Evolutionary conservation across 176 grass and related monocot genomes (phyloP).

Genomic region (Oryza brachyantha): DNA sequence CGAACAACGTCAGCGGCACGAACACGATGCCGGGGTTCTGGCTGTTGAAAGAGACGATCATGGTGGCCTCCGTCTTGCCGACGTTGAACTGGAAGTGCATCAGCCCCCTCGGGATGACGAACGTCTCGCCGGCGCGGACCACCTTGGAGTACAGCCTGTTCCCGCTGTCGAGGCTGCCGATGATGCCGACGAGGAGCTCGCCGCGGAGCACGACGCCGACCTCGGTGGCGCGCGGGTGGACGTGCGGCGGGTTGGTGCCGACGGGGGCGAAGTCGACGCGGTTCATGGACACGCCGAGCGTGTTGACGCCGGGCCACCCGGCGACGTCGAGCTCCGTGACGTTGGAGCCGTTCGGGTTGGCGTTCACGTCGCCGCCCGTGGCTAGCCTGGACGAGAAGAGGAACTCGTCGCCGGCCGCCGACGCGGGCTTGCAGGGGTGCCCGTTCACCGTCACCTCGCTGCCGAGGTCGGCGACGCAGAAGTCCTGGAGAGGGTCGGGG

Average conservation of each 20-base stretch:
- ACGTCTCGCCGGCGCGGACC: constrained; percentile 42
- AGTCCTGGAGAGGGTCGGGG: constrained; percentile 62
- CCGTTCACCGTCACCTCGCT: constrained; percentile 33
- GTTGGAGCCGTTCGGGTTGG: constrained; percentile 43
- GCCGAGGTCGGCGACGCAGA: constrained; percentile 52
- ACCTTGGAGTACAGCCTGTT: constrained; percentile 54
- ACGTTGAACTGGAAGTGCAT: constrained; percentile 81
- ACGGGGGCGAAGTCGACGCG: constrained; percentile 53
- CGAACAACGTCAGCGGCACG: constrained; percentile 43
- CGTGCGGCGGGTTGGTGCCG: constrained; percentile 60
- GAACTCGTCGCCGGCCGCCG: constrained; percentile 30
- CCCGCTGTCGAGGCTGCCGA: constrained; percentile 33
- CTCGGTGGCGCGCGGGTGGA: constrained; percentile 60
- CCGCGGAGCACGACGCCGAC: constrained; percentile 37
- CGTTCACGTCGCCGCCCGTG: constrained; percentile 28
- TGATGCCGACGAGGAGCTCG: constrained; percentile 47
- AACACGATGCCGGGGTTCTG: constrained; percentile 51
- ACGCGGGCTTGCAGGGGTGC: constrained; percentile 26
- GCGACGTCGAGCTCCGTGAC: constrained; percentile 41
- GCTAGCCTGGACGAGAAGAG: constrained; percentile 37
- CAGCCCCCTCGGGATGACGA: constrained; percentile 55
- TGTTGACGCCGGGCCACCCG: constrained; percentile 58
- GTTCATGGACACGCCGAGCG: constrained; percentile 70
- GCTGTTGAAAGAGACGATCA: constrained; percentile 58
- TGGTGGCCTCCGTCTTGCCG: constrained; percentile 27